Conservation (phyloP, 352 stramenopile genomes). For the Pythium graminicola region DNA sequence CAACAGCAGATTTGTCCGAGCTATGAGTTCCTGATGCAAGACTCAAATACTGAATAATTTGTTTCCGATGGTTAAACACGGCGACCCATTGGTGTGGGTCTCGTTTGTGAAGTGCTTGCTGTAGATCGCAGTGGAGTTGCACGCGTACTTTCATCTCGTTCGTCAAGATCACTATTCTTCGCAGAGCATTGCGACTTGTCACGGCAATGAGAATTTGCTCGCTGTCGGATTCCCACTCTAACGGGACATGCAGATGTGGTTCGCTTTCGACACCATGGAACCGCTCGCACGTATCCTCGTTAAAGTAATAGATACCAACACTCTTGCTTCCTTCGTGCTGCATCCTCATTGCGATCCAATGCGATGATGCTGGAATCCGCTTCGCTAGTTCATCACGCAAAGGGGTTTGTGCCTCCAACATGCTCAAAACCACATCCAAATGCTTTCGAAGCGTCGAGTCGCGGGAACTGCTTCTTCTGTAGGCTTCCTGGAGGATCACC, state of each 20-base stretch:
- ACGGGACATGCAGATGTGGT: conserved; percentile 25
- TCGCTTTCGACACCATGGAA: conserved; percentile 11
- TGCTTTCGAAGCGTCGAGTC: conserved; percentile 18
- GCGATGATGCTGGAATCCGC: conserved; percentile 41
- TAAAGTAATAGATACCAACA: conserved; percentile 39
- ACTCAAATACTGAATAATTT: conserved; percentile 59
- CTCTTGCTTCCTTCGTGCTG: neutral
- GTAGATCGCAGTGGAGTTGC: conserved; percentile 11
- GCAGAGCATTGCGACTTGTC: conserved; percentile 20
- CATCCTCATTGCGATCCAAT: conserved; percentile 40
- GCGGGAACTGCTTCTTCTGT: conserved; percentile 2
- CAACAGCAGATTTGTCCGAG: conserved; percentile 2
- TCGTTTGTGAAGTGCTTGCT: conserved; percentile 14
- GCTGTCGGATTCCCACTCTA: conserved; percentile 52
- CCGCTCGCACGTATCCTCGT: conserved; percentile 53
- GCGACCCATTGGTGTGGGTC: conserved; percentile 51
- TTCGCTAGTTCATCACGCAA: conserved; percentile 29
- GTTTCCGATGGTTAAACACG: conserved; percentile 45
- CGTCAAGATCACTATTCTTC: conserved; percentile 41
- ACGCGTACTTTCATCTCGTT: conserved; percentile 36
- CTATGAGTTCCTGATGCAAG: conserved; percentile 3
- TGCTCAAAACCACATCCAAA: neutral
- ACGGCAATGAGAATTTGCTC: conserved; percentile 6
- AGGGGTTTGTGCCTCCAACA: conserved; percentile 11
- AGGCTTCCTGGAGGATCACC: conserved; percentile 9